Percentiles rank a stretch among this genome's conserved stretches.
These are phyloP conservation scores for Aspergillus leporis DNA, from an alignment of 495 filamentous ascomycete species.

Conservation along the genomic window DNA sequence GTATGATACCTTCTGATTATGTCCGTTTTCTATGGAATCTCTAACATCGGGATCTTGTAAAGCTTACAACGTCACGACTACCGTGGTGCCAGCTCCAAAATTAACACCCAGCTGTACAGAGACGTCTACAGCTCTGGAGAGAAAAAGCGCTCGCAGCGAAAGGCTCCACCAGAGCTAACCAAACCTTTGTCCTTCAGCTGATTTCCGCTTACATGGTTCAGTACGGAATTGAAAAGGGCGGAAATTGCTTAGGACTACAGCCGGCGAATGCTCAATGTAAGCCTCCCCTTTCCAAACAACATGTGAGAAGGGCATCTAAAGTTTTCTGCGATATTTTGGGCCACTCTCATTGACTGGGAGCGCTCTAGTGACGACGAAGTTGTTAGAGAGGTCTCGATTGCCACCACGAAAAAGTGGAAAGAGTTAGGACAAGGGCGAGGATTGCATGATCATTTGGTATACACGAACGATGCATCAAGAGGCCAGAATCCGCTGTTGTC, in stretches of 20 bases:
- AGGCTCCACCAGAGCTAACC: background rate
- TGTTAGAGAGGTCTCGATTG: background rate
- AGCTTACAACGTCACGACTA: background rate
- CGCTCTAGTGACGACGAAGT: background rate
- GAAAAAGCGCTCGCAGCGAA: background rate
- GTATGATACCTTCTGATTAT: background rate
- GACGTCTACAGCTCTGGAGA: background rate
- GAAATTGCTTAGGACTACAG: background rate
- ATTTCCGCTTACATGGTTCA: background rate
- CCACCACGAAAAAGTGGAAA: background rate
- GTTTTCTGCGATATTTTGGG: background rate
- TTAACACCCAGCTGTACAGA: constrained; percentile 1
- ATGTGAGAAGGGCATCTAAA: too few species aligned
- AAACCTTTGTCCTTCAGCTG: constrained; percentile 3
- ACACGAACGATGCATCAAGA: constrained; percentile 1
- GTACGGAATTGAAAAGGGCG: background rate
- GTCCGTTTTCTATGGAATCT: too few species aligned
- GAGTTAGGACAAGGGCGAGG: background rate
- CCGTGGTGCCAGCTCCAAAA: background rate
- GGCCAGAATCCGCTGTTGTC: background rate
- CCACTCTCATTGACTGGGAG: background rate
- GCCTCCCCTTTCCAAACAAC: background rate
- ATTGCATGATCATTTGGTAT: background rate
- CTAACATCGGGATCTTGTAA: too few species aligned
- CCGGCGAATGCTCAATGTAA: background rate